phyloP scores from a whole-genome alignment of 2,329 filamentous ascomycete species.

The Fusarium hostae region DNA sequence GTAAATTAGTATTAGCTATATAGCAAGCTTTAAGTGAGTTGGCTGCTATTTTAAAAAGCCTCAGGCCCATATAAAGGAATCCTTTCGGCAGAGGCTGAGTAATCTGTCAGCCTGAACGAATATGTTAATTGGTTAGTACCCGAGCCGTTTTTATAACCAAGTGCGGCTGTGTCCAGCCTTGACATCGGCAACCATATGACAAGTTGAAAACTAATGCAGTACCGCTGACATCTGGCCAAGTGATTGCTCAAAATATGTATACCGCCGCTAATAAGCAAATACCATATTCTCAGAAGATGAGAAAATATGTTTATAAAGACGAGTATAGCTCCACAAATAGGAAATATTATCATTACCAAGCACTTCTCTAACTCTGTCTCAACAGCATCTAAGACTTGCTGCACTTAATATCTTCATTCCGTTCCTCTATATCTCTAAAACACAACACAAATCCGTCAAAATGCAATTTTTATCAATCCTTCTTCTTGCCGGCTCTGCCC shows the following conservation, averaged over 20 bases:
- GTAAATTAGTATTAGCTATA: background rate
- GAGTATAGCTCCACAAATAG: background rate
- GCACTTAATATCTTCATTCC: accelerated
- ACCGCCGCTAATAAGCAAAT: background rate
- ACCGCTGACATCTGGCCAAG: background rate
- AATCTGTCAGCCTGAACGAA: background rate
- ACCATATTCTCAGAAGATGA: background rate
- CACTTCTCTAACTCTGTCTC: background rate
- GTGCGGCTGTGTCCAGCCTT: background rate
- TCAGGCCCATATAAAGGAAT: background rate
- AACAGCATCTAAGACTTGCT: background rate
- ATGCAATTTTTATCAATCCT: conserved; percentile 3
- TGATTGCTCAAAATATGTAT: background rate
- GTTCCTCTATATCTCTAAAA: background rate
- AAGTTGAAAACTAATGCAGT: background rate
- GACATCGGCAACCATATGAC: background rate
- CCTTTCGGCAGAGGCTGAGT: background rate
- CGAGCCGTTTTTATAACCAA: background rate
- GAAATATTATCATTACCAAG: background rate
- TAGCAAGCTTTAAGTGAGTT: background rate
- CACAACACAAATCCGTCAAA: background rate
- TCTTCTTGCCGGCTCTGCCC: conserved; percentile 4
- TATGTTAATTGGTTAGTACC: background rate
- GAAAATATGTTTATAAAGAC: background rate
- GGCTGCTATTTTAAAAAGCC: background rate